Percentiles rank a stretch among this genome's conserved stretches.
phyloP scores from a whole-genome alignment of 495 filamentous ascomycete genomes.

The Saxispiralis lemnorum region DNA sequence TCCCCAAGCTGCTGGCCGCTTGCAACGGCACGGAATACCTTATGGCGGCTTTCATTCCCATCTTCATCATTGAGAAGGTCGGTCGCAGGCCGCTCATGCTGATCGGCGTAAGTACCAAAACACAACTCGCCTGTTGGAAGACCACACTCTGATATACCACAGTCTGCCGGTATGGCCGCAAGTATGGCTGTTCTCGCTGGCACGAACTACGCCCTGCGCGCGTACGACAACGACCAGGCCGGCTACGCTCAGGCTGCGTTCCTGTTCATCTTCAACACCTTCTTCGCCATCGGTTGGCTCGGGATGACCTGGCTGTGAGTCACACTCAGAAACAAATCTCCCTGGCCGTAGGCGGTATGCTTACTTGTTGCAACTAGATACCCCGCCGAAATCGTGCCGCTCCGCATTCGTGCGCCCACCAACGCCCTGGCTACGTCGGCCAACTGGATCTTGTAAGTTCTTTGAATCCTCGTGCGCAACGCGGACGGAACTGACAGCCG shows the following conservation, averaged over 20 bases:
- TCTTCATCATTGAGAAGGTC: background rate
- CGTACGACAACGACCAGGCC: too few species aligned
- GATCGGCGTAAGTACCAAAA: background rate
- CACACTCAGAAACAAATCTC: too few species aligned
- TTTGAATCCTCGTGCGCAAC: too few species aligned
- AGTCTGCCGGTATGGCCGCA: constrained; percentile 22
- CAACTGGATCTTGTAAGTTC: constrained; percentile 11
- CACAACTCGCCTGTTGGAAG: background rate
- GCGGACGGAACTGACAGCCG: background rate
- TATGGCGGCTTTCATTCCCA: constrained; percentile 3
- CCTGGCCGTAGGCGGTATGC: too few species aligned
- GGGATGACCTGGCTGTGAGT: constrained; percentile 14
- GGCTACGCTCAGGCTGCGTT: constrained; percentile 7
- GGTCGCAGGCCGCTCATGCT: constrained; percentile 2
- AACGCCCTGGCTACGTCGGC: constrained; percentile 4
- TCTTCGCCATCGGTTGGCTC: constrained; percentile 19
- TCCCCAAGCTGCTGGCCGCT: constrained; percentile 1
- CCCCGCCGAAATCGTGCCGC: constrained; percentile 9
- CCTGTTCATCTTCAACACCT: constrained; percentile 20
- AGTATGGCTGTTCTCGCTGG: constrained; percentile 29
- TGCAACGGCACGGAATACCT: constrained; percentile 6
- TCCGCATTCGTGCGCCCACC: constrained; percentile 7
- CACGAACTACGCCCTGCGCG: background rate
- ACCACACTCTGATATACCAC: constrained; percentile 12
- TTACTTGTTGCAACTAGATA: background rate